Conservation (phyloP, 2,329 filamentous ascomycete species). For the Fusarium guadeloupense region DNA sequence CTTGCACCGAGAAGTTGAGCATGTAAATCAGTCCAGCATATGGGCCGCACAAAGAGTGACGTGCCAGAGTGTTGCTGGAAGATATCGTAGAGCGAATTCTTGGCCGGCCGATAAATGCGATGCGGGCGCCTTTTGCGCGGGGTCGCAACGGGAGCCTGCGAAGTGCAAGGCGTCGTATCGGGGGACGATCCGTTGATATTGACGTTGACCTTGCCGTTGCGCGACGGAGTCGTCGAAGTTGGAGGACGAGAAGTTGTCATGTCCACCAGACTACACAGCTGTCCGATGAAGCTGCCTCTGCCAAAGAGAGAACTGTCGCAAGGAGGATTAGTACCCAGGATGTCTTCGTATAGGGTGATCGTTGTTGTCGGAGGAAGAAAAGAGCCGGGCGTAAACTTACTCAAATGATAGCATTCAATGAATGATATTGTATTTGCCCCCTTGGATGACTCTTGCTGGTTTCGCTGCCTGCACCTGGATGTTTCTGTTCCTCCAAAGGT, state of each 20-base stretch:
- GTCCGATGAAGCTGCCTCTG: slow-evolving; percentile 42
- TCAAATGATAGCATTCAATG: slow-evolving; percentile 44
- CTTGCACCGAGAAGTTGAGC: slow-evolving; percentile 56
- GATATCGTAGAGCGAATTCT: slow-evolving; percentile 62
- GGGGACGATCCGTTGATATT: slow-evolving; percentile 10
- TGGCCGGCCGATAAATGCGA: slow-evolving; percentile 53
- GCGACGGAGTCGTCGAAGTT: slow-evolving; percentile 16
- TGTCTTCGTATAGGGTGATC: slow-evolving; percentile 1
- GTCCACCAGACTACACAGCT: slow-evolving; percentile 45
- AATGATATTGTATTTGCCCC: slow-evolving; percentile 1
- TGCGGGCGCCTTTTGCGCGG: slow-evolving; percentile 41
- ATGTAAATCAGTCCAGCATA: slow-evolving; percentile 66
- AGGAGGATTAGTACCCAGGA: slow-evolving; percentile 19
- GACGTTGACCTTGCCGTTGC: slow-evolving; percentile 1
- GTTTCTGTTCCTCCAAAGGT: slow-evolving; percentile 19
- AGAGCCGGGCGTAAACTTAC: slow-evolving; percentile 33
- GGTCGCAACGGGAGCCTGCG: slow-evolving; percentile 34
- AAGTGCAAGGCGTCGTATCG: slow-evolving; percentile 40
- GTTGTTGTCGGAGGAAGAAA: slow-evolving; percentile 1
- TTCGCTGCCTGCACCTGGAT: slow-evolving; percentile 30
- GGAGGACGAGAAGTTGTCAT: slow-evolving; percentile 39
- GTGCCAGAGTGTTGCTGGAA: slow-evolving; percentile 59
- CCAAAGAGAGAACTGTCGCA: slow-evolving; percentile 38
- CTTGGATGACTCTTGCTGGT: slow-evolving; percentile 28
- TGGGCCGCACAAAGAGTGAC: slow-evolving; percentile 61